Percentiles rank a stretch among this genome's conserved stretches.
phyloP scores from a whole-genome alignment of 2,329 filamentous ascomycete species.

The Botrytis pseudocinerea region DNA sequence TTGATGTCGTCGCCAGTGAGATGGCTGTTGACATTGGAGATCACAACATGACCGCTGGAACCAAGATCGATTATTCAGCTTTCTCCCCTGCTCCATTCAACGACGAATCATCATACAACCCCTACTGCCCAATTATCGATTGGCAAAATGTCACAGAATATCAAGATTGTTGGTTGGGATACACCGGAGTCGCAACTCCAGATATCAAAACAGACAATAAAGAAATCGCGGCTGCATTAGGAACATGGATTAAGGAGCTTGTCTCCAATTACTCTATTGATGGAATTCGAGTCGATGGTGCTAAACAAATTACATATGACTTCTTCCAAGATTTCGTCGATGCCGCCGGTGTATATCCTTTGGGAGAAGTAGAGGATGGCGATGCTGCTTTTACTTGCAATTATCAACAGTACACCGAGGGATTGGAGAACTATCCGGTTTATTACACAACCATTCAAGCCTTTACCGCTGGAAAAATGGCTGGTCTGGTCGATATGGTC shows the following conservation, averaged over 20 bases:
- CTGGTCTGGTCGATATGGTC: slow-evolving; percentile 24
- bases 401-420: slow-evolving; percentile 29
- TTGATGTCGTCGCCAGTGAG: slow-evolving; percentile 54
- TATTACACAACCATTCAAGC: slow-evolving; percentile 32
- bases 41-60: slow-evolving; percentile 21
- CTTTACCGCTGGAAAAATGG: slow-evolving; percentile 23
- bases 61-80: slow-evolving; percentile 28
- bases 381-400: slow-evolving; percentile 47
- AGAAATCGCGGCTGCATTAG: slow-evolving; percentile 43
- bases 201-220: slow-evolving; percentile 47
- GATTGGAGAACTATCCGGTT: slow-evolving; percentile 27
- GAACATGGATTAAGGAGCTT: slow-evolving; percentile 44
- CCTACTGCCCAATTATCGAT: slow-evolving; percentile 38
- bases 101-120: slow-evolving; percentile 24
- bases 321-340: slow-evolving; percentile 57
- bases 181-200: slow-evolving; percentile 47
- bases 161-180: slow-evolving; percentile 28
- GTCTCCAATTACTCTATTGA: slow-evolving; percentile 48
- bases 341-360: slow-evolving; percentile 56
- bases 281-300: slow-evolving; percentile 51
- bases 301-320: slow-evolving; percentile 47
- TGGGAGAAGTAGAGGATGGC: slow-evolving; percentile 62
- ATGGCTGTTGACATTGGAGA: slow-evolving; percentile 38
- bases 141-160: slow-evolving; percentile 42
- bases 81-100: slow-evolving; percentile 29